Conservation (phyloP, 2,329 filamentous ascomycete genomes). For the Cladosporium colombiae region DNA sequence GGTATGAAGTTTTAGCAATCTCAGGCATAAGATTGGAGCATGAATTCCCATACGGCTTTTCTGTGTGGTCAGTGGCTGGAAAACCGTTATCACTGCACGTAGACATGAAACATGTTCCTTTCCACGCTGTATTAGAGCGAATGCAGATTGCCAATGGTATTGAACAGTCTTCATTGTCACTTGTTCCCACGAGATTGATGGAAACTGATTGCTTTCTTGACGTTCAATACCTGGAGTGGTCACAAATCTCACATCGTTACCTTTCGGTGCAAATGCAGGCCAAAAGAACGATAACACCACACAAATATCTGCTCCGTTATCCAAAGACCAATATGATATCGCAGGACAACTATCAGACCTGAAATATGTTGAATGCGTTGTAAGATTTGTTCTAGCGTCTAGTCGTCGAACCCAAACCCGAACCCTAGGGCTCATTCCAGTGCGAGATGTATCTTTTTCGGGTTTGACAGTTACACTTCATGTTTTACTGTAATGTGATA, state of each 20-base stretch:
- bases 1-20: not conserved
- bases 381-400: not conserved
- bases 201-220: rapidly evolving
- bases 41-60: not conserved
- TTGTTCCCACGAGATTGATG: not conserved
- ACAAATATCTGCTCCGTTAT: not conserved
- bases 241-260: not conserved
- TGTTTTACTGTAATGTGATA: not conserved
- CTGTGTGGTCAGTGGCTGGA: not conserved
- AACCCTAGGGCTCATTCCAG: not conserved
- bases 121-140: not conserved
- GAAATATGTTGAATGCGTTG: not conserved
- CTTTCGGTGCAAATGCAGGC: not conserved
- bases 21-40: not conserved
- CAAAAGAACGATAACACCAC: not conserved
- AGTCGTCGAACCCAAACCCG: not conserved
- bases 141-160: not conserved
- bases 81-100: not conserved
- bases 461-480: not conserved
- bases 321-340: not conserved
- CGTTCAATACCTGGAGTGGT: not conserved
- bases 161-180: not conserved
- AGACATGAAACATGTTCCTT: not conserved
- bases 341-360: not conserved
- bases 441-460: not conserved